Evolutionary conservation across 108 stramenopile species (phyloP).

Genomic region (Fragilaria radians): DNA sequence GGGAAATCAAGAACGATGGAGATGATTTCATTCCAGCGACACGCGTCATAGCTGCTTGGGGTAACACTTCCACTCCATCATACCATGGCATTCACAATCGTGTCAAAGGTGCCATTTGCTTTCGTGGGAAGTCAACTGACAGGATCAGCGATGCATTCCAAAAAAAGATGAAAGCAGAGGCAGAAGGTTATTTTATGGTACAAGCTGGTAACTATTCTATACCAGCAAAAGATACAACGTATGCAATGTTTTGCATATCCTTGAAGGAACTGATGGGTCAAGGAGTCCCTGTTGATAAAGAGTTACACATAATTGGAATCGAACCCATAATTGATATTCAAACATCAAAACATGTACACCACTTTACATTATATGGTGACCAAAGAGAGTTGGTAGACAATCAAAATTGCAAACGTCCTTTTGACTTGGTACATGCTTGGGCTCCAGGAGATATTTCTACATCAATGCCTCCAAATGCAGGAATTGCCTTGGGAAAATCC

Average conservation of each 20-base stretch:
- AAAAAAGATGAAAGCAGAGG: not conserved
- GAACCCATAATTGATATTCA: slow-evolving; percentile 19
- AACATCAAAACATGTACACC: slow-evolving; percentile 28
- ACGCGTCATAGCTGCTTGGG: slow-evolving; percentile 58
- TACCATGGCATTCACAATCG: slow-evolving; percentile 36
- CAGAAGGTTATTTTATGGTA: slow-evolving; percentile 35
- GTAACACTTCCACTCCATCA: slow-evolving; percentile 16
- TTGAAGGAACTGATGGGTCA: slow-evolving; percentile 26
- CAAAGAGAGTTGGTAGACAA: not conserved
- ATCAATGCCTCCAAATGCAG: slow-evolving; percentile 28
- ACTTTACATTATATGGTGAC: slow-evolving; percentile 18
- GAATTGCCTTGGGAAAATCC: slow-evolving; percentile 23
- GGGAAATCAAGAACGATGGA: slow-evolving; percentile 22
- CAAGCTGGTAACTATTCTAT: slow-evolving; percentile 18
- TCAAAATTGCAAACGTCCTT: not conserved
- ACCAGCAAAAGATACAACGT: slow-evolving; percentile 25
- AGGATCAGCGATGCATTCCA: not conserved
- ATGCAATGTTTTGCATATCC: slow-evolving; percentile 29
- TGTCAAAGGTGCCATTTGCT: slow-evolving; percentile 31
- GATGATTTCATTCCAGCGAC: slow-evolving; percentile 10
- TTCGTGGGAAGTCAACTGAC: slow-evolving; percentile 11
- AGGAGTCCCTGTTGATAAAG: slow-evolving; percentile 12
- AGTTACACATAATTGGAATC: slow-evolving; percentile 23
- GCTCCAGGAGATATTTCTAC: slow-evolving; percentile 32
- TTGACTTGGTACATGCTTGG: slow-evolving; percentile 26